Percentiles rank a stretch among this genome's conserved stretches.
These are phyloP conservation scores for Cutaneotrichosporon sp. DNA, from an alignment of 1,284 basidiomycete genomes.

Conservation along the genomic window DNA sequence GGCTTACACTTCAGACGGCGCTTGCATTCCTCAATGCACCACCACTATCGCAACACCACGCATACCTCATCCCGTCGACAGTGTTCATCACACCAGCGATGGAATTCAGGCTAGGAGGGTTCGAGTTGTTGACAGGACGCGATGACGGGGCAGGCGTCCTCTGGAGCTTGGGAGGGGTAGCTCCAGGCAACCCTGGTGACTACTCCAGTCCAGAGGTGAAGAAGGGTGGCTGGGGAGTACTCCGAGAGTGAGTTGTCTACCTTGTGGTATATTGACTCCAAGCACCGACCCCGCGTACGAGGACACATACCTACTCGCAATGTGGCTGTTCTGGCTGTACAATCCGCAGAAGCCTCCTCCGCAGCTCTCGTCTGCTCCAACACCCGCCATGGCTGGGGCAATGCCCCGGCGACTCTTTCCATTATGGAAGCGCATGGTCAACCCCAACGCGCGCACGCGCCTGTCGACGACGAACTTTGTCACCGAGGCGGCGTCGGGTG, in stretches of 20 bases:
- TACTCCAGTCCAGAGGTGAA: conserved; percentile 79
- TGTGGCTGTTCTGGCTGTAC: conserved; percentile 78
- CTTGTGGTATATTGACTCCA: background rate
- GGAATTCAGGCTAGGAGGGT: conserved; percentile 94
- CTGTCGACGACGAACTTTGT: conserved; percentile 72
- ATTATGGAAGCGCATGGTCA: conserved; percentile 78
- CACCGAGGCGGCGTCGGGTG: conserved; percentile 63
- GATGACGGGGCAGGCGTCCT: conserved; percentile 43
- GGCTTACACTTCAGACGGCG: no score
- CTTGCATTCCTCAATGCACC: conserved; percentile 86
- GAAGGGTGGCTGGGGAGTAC: conserved; percentile 72
- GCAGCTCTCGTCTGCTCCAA: conserved; percentile 61
- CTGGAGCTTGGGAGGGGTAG: conserved; percentile 65
- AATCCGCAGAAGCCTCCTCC: conserved; percentile 71
- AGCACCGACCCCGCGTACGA: conserved; percentile 67
- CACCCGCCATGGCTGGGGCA: conserved; percentile 65
- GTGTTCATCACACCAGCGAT: conserved; percentile 78
- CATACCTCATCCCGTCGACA: conserved; percentile 63
- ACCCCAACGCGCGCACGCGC: conserved; percentile 76
- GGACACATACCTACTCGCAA: conserved; percentile 80
- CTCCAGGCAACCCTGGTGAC: conserved; percentile 59
- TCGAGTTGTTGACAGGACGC: conserved; percentile 69
- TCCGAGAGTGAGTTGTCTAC: conserved; percentile 65
- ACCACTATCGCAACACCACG: conserved; percentile 81
- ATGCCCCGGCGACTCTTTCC: conserved; percentile 76